phyloP scores from a whole-genome alignment of 208 protist genomes.

The Entamoeba moshkovskii region DNA sequence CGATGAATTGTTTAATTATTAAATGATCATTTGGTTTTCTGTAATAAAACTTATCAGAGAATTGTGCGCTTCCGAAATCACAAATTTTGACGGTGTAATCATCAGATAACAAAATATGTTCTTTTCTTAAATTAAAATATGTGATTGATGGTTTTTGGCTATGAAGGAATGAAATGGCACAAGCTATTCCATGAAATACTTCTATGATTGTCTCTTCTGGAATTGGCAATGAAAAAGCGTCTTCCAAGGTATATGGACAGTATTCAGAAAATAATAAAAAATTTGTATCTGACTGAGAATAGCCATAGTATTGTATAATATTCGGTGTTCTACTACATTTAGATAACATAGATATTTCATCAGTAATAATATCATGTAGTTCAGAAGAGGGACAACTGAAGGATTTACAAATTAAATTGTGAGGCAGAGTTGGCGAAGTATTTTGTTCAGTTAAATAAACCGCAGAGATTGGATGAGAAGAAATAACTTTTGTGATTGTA shows the following conservation, averaged over 20 bases:
- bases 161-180: neutral
- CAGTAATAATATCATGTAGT: neutral
- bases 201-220: neutral
- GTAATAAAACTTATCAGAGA: neutral
- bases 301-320: neutral
- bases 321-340: neutral
- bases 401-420: neutral
- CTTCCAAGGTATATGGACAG: neutral
- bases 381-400: neutral
- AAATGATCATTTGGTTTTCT: neutral
- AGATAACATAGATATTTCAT: neutral
- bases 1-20: neutral
- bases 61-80: neutral
- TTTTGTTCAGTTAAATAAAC: neutral
- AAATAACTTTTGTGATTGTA: too few relatives aligned
- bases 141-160: neutral
- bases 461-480: neutral
- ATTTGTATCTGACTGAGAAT: neutral
- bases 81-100: neutral
- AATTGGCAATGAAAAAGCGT: neutral
- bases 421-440: neutral
- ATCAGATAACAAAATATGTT: neutral
- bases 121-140: neutral
- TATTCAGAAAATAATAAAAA: neutral
- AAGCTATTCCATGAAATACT: neutral